These are phyloP conservation scores for Penicillium sclerotigenum DNA, from an alignment of 2,329 filamentous ascomycete genomes.

Conservation along the genomic window DNA sequence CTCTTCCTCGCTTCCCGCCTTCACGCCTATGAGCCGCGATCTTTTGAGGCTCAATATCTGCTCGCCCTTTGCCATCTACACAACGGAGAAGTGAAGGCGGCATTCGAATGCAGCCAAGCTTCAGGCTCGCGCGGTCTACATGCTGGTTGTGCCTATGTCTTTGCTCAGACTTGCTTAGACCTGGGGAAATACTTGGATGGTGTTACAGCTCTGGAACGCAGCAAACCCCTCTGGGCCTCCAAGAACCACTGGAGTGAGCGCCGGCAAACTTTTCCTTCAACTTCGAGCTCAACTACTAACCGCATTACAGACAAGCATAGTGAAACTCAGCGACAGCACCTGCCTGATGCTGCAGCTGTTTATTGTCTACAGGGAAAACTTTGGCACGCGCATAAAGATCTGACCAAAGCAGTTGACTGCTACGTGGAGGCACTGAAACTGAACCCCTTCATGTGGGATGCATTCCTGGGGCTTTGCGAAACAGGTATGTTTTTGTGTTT, in stretches of 20 bases:
- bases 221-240: slow-evolving; percentile 69
- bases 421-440: slow-evolving; percentile 85
- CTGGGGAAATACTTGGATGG: slow-evolving; percentile 79
- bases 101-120: slow-evolving; percentile 76
- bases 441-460: slow-evolving; percentile 98
- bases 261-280: slow-evolving; percentile 1
- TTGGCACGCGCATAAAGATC: slow-evolving; percentile 73
- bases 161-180: slow-evolving; percentile 81
- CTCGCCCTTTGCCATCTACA: slow-evolving; percentile 81
- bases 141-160: slow-evolving; percentile 84
- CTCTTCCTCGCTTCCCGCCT: slow-evolving; percentile 90
- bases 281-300: slow-evolving; percentile 2
- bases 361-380: slow-evolving; percentile 82
- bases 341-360: slow-evolving; percentile 82
- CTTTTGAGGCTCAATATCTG: slow-evolving; percentile 76
- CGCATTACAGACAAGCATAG: slow-evolving; percentile 61
- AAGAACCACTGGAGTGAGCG: slow-evolving; percentile 73
- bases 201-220: slow-evolving; percentile 77
- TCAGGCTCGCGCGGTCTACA: slow-evolving; percentile 69
- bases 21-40: slow-evolving; percentile 76
- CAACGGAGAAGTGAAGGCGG: slow-evolving; percentile 76
- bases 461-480: slow-evolving; percentile 84
- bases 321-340: slow-evolving; percentile 67
- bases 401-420: slow-evolving; percentile 77
- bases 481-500: slow-evolving; percentile 60